Evolutionary conservation across 2,329 filamentous ascomycete genomes (phyloP), one percentile per base, ranked within the genome.

Genomic region (Colletotrichum incanum): DNA sequence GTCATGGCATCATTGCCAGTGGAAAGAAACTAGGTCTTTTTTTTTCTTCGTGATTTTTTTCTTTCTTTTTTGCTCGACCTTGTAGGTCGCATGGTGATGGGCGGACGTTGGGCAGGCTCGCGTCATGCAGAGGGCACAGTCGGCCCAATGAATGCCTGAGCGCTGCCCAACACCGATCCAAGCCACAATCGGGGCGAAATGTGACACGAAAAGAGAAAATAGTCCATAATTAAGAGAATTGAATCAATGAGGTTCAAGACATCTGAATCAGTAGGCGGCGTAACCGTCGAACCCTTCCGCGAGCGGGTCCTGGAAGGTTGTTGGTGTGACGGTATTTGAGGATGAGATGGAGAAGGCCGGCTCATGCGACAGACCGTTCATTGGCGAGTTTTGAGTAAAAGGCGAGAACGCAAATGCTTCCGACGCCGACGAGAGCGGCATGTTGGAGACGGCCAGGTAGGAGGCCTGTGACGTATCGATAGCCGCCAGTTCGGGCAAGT

Each of bases 271-370:
- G 59, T 67, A 63, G 52, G 37, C 39, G 7, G 65, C 47, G n/a
- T 61, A 73, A 34, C 59, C 55, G 26, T 73, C 72, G 50, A 73
- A 70, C 14, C 60, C 43, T 9, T 73, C 62, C 4, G 43, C 45
- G 28, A 73, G 39, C 34, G 54, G 34, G 43, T 70, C 65, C 26
- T 69, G 69, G 43, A 65, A 74, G n/a, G 50, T 74, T 31, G 69
- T 68, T 16, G 69, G 69, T 28, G 72, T 73, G 4, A 74, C 72
- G 6, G 71, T 73, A 61, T 74, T 69, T 12, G 72, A 73, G 18
- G 70, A 73, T 39, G 70, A 70, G 49, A 73, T 71, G 55, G 71
- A 74, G 52, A 74, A 74, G 9, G 70, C 71, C n/a, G 65, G 55
- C 49, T 74, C 73, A 65, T 70, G 65, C 43, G 73, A 49, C 65